Evolutionary conservation across 169 alveolate genomes (phyloP).

Genomic region (Cryptosporidium meleagridis): DNA sequence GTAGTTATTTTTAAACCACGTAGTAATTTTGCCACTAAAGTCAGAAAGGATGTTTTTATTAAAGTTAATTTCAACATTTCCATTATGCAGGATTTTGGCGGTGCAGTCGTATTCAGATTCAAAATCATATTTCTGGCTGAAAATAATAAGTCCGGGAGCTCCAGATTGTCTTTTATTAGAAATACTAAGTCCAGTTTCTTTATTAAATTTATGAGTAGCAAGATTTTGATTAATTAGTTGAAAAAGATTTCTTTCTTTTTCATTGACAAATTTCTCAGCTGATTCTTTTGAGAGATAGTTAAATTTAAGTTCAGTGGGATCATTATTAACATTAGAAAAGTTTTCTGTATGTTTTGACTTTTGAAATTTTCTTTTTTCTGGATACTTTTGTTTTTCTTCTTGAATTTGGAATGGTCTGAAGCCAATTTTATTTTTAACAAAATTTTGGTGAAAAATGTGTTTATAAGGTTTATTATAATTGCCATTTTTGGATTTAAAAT

Average conservation of each 20-base stretch:
- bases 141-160: conserved; percentile 22
- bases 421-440: conserved; percentile 35
- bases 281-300: conserved; percentile 14
- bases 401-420: conserved; percentile 14
- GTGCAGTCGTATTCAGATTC: conserved; percentile 3
- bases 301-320: neutral
- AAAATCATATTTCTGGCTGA: conserved; percentile 10
- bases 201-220: neutral
- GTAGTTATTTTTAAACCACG: conserved; percentile 9
- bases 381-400: neutral
- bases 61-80: neutral
- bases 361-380: neutral
- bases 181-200: neutral
- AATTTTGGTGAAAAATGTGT: conserved; percentile 2
- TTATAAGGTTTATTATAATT: too few species aligned
- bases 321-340: neutral
- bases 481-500: neutral
- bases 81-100: neutral
- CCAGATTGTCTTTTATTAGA: conserved; percentile 20
- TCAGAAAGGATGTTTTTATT: neutral
- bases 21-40: neutral
- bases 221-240: neutral
- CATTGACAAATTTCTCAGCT: neutral
- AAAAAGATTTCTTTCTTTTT: conserved; percentile 15
- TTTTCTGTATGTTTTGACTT: neutral